phyloP scores from a whole-genome alignment of 73 alveolate genomes.

The Effrenium voratum region DNA sequence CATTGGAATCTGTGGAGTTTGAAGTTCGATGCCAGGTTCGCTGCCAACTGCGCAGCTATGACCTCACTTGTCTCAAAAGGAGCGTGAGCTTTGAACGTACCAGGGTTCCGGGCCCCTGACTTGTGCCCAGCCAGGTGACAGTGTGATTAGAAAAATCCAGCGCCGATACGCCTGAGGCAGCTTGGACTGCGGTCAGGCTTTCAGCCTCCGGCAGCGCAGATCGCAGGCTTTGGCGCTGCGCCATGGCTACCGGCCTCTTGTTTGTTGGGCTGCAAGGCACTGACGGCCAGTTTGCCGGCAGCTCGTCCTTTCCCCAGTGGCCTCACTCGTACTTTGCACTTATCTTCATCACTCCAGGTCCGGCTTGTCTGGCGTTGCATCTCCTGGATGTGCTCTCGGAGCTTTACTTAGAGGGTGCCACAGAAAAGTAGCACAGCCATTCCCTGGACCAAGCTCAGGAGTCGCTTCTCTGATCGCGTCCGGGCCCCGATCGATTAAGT shows the following conservation, averaged over 20 bases:
- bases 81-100: too few relatives aligned
- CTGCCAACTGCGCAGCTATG: conserved; percentile 18
- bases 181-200: conserved; percentile 28
- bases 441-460: too few relatives aligned
- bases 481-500: not conserved
- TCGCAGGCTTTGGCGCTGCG: not conserved
- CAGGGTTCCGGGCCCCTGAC: too few relatives aligned
- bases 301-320: conserved; percentile 24
- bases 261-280: not conserved
- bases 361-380: conserved; percentile 19
- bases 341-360: not conserved
- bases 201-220: conserved; percentile 36
- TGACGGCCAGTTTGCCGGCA: conserved; percentile 21
- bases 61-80: not conserved
- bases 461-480: conserved; percentile 37
- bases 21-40: not conserved
- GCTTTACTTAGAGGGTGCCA: not conserved
- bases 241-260: not conserved
- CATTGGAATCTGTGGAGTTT: not conserved
- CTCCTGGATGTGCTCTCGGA: conserved; percentile 66
- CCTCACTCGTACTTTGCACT: not conserved
- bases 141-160: too few relatives aligned
- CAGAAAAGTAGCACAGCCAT: too few relatives aligned
- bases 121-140: too few relatives aligned
- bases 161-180: too few relatives aligned